Evolutionary conservation across 495 filamentous ascomycete species (phyloP), one percentile per base, ranked within the genome.

Genomic region (Hypoxylon rickii): DNA sequence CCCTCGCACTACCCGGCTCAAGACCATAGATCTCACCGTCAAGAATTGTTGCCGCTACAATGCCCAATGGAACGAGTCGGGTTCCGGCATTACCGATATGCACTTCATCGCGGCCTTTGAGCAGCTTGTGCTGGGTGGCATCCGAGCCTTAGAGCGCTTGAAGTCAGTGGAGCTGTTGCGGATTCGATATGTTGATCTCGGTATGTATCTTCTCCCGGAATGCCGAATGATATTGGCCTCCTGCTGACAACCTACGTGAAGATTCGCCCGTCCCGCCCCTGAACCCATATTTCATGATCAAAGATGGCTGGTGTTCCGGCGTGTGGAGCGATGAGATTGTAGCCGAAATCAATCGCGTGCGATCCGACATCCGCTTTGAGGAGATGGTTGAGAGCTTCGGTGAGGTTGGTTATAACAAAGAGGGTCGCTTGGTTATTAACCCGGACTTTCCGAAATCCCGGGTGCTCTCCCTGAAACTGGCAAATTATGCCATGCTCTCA

Each of bases 141-240:
- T 88, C n/a, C 72, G 78, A 17, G 73, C 81, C 17, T 69, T 89
- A 11, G 73, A 77, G 7, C 66, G 71, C 12, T 77, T 87, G 46
- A 74, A 74, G 31, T 65, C 68, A 5, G 70, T 90, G 11, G 66
- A 81, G 18, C 79, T 79, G 61, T 68, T 90, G 18, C 74, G 85
- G 47, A 87, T 90, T 58, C 84, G 86, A 44, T 89, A 86, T 63
- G 82, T 90, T 18, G 86, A 90, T 64, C 77, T 89, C 2, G 86
- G 86, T 79, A 76, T 71, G 65, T 74, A 48, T 33, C 21, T 4
- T 21, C 16, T 18, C 21, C 19, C 13, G 3, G 12, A n/a, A n/a
- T n/a, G n/a, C n/a, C n/a, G n/a, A n/a, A n/a, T n/a, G n/a, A n/a
- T n/a, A n/a, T n/a, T n/a, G n/a, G n/a, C n/a, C n/a, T n/a, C n/a